phyloP scores from a whole-genome alignment of 2,329 filamentous ascomycete genomes.

The Paraconiothyrium brasiliense region DNA sequence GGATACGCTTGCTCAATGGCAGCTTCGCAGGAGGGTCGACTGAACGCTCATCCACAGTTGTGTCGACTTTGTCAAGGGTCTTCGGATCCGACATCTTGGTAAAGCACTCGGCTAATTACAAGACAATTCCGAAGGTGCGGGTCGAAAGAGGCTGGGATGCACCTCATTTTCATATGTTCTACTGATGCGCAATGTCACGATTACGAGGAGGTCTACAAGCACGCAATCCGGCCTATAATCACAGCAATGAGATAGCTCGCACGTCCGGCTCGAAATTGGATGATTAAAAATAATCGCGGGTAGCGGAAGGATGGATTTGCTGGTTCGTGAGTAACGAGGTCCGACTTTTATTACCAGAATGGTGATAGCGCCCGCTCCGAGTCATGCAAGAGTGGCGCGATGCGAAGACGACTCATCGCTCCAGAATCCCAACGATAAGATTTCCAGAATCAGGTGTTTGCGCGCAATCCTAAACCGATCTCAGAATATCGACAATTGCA shows the following conservation, averaged over 20 bases:
- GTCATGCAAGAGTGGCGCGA: neutral
- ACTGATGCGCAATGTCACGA: neutral
- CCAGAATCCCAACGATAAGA: neutral
- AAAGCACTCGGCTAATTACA: neutral
- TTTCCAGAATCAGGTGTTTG: neutral
- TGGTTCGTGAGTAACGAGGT: neutral
- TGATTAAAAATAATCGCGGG: neutral
- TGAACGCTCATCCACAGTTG: neutral
- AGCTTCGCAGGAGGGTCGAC: neutral
- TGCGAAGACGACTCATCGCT: neutral
- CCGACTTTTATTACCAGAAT: neutral
- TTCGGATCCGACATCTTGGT: constrained; percentile 11
- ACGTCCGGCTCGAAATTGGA: neutral
- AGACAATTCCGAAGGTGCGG: neutral
- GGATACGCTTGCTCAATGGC: constrained; percentile 15
- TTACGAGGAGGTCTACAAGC: neutral
- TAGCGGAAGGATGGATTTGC: neutral
- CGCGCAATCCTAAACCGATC: neutral
- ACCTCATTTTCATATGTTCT: neutral
- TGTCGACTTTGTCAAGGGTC: constrained; percentile 2
- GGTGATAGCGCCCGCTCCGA: neutral
- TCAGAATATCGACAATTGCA: neutral
- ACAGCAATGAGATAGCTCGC: neutral
- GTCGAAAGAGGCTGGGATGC: neutral
- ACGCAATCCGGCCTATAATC: constrained; percentile 1